Percentiles rank a stretch among this genome's conserved stretches.
Evolutionary conservation across 768 basidiomycete species (phyloP).

Genomic region (Galerina sulciceps): DNA sequence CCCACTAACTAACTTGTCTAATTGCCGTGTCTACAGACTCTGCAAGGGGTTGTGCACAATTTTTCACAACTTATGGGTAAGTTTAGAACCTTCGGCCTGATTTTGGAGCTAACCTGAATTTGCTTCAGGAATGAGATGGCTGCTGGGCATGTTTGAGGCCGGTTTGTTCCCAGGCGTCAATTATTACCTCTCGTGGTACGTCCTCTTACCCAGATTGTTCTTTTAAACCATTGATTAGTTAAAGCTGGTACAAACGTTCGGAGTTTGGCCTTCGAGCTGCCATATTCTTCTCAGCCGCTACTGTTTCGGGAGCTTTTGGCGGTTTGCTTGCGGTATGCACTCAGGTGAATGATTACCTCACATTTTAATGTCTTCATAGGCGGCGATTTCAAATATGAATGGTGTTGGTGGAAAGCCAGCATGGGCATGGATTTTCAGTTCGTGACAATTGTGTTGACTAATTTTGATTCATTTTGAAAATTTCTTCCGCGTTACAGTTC

Average conservation of each 20-base stretch:
- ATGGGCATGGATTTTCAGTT: conserved; percentile 76
- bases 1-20: not conserved
- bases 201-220: not conserved
- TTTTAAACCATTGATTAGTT: not conserved
- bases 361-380: conserved; percentile 30
- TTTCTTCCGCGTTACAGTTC: conserved; percentile 32
- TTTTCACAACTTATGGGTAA: conserved; percentile 70
- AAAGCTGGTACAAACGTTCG: conserved; percentile 63
- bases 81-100: conserved; percentile 14
- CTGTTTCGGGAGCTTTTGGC: conserved; percentile 82
- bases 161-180: conserved; percentile 68
- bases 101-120: not conserved
- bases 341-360: not conserved
- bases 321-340: conserved; percentile 66
- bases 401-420: conserved; percentile 70
- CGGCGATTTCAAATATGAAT: conserved; percentile 72
- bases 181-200: conserved; percentile 73
- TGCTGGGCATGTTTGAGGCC: conserved; percentile 77
- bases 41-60: conserved; percentile 73
- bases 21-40: conserved; percentile 46
- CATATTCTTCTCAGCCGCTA: conserved; percentile 79
- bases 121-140: conserved; percentile 65
- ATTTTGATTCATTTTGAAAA: not conserved
- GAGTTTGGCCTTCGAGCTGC: conserved; percentile 75
- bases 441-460: conserved; percentile 7